Percentiles rank a stretch among this genome's conserved stretches.
Evolutionary conservation across 129 eudicot species (phyloP).

Genomic region (Smallanthus sonchifolius): DNA sequence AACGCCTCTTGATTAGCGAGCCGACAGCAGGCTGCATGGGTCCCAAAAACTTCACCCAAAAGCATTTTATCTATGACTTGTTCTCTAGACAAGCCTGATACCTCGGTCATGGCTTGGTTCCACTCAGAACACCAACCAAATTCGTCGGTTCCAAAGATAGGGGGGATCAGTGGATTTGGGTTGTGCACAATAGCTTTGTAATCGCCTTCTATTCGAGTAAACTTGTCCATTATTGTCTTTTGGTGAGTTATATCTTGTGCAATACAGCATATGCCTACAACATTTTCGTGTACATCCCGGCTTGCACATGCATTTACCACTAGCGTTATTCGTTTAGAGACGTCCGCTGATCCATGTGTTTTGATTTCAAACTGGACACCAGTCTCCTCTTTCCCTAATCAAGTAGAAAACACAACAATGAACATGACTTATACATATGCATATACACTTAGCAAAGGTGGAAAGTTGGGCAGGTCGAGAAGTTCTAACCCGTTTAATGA

Average conservation of each 20-base stretch:
- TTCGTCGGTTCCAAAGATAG: conserved; percentile 95
- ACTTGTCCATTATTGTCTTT: conserved; percentile 86
- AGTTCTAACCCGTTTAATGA: no score
- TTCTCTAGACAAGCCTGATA: conserved; percentile 61
- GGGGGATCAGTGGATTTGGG: conserved; percentile 89
- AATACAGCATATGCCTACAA: conserved; percentile 83
- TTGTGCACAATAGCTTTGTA: conserved; percentile 84
- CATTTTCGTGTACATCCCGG: conserved; percentile 58
- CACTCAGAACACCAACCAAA: conserved; percentile 98
- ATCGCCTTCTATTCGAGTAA: conserved; percentile 92
- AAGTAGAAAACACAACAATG: background rate
- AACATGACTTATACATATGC: background rate
- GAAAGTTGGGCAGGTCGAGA: background rate
- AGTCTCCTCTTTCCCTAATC: conserved; percentile 73
- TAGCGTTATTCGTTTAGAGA: conserved; percentile 62
- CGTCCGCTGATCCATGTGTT: conserved; percentile 49
- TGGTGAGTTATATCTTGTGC: conserved; percentile 90
- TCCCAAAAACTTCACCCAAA: conserved; percentile 89
- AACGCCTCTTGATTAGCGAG: conserved; percentile 75
- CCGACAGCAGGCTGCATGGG: conserved; percentile 58
- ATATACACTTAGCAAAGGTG: background rate
- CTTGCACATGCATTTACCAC: conserved; percentile 89
- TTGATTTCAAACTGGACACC: conserved; percentile 81
- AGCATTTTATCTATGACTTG: conserved; percentile 88
- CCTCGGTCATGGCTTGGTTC: conserved; percentile 86